These are phyloP conservation scores for Cryptococcus hybrid DNA, from an alignment of 1,284 basidiomycete genomes.

Conservation along the genomic window DNA sequence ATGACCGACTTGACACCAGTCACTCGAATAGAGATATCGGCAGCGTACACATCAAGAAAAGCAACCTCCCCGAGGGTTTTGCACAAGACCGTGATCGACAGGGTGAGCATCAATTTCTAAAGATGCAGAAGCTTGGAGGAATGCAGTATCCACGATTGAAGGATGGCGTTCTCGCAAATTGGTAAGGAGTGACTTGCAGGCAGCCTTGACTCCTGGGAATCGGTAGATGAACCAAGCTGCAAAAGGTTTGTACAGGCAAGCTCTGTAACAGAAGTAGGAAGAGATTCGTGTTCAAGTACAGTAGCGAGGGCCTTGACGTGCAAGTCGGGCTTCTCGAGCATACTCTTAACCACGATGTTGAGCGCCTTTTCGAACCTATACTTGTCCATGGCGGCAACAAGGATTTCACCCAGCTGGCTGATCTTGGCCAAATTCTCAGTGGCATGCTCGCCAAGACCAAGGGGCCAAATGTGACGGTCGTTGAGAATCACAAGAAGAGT, in stretches of 20 bases:
- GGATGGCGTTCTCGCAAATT: slow-evolving; percentile 45
- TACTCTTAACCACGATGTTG: slow-evolving; percentile 18
- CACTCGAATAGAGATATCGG: slow-evolving; percentile 48
- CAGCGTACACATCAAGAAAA: slow-evolving; percentile 47
- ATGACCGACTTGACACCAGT: slow-evolving; percentile 45
- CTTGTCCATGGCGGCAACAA: slow-evolving; percentile 40
- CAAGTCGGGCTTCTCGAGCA: slow-evolving; percentile 21
- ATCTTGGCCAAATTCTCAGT: slow-evolving; percentile 25
- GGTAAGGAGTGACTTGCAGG: slow-evolving; percentile 28
- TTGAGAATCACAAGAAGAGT: slow-evolving; percentile 47
- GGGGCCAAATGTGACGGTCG: slow-evolving; percentile 24
- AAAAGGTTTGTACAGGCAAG: slow-evolving; percentile 30
- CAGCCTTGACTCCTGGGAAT: slow-evolving; percentile 18
- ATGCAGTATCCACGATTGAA: slow-evolving; percentile 29
- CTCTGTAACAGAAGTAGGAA: slow-evolving; percentile 27
- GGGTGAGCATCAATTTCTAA: slow-evolving; percentile 4
- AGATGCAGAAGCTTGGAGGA: slow-evolving; percentile 19
- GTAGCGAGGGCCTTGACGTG: slow-evolving; percentile 17
- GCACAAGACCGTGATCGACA: slow-evolving; percentile 15
- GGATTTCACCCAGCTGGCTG: slow-evolving; percentile 31
- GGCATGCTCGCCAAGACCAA: slow-evolving; percentile 31
- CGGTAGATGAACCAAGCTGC: slow-evolving; percentile 12
- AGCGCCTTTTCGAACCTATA: slow-evolving; percentile 42
- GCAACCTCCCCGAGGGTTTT: slow-evolving; percentile 22
- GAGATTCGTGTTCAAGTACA: slow-evolving; percentile 26